Base-by-base conservation (phyloP, 306 rosid genomes). In the Macrotyloma uniflorum region DNA sequence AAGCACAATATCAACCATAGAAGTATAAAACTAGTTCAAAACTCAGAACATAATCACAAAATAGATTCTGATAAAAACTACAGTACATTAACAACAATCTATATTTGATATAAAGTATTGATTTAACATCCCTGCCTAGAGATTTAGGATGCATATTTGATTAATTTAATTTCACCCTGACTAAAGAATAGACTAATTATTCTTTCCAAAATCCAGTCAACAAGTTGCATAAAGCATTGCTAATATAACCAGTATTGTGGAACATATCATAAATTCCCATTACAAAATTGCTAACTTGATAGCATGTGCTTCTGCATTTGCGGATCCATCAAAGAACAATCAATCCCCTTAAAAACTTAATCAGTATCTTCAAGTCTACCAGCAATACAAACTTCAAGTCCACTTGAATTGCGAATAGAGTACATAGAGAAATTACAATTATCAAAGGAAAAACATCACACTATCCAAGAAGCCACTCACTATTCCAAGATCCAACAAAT, bases 131-230 rank as follows among this genome's bases (percentile, higher is more conserved):
- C 33, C 26, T 62, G 8, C 62, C 72, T 30, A 16, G 30, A 14
- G 63, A 50, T 46, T 72, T 63, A 40, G 19, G 16, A 55, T 45
- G 66, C 35, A 46, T 47, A 40, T 61, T 50, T 45, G 26, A 32
- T 28, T 45, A 59, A 69, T 51, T 20, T 36, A 30, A 63, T 16
- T 30, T 61, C 58, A 8, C 3, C 5, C 28, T 12, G 20, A 35
- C 15, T 50, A n/a, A 20, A 62, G 4, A 62, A n/a, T 64, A 36
- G 36, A 8, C 71, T 12, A 22, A 55, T 65, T 22, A 12, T 32
- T 51, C 54, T 40, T 40, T 23, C 23, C 32, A 62, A 30, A 53
- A 36, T 36, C 67, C 66, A 59, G 75, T 63, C 79, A 70, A 70
- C 64, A 6, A 70, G 23, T 50, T 49, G 13, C 7, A 51, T 11